These are phyloP conservation scores for Fusarium sp. DNA, from an alignment of 2,329 filamentous ascomycete species.

Conservation along the genomic window DNA sequence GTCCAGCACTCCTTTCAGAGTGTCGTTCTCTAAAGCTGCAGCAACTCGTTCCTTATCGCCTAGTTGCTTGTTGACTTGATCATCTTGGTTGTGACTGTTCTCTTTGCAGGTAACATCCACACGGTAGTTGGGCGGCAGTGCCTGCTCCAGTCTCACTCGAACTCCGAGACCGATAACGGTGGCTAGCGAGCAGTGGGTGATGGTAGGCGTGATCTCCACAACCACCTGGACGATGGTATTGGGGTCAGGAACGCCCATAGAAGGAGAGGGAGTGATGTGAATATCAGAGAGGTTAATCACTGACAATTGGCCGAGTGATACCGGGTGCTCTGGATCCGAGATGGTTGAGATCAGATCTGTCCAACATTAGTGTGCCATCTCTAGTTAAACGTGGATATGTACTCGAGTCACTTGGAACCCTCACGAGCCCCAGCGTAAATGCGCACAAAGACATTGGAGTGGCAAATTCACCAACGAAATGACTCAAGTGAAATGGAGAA, in stretches of 20 bases:
- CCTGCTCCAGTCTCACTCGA: conserved; percentile 88
- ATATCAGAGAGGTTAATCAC: conserved; percentile 98
- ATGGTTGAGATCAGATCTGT: conserved; percentile 93
- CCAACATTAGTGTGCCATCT: conserved; percentile 32
- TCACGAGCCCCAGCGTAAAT: not conserved
- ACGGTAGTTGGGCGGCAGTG: conserved; percentile 89
- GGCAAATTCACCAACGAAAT: conserved; percentile 17
- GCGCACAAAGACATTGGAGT: not conserved
- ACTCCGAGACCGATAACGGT: conserved; percentile 97
- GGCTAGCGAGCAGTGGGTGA: conserved; percentile 95
- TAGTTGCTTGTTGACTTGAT: conserved; percentile 96
- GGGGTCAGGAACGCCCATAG: conserved; percentile 54
- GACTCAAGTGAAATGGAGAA: not conserved
- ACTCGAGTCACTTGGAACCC: not conserved
- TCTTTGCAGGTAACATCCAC: conserved; percentile 95
- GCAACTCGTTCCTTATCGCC: conserved; percentile 97
- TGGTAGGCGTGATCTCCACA: conserved; percentile 93
- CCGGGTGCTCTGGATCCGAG: conserved; percentile 94
- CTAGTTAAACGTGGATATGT: not conserved
- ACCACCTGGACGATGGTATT: conserved; percentile 76
- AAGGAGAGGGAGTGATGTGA: conserved; percentile 67
- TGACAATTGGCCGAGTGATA: conserved; percentile 90
- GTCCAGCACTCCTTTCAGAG: conserved; percentile 84
- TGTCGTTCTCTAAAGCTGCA: conserved; percentile 93
- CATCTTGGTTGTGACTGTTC: conserved; percentile 93